Evolutionary conservation across 129 eudicot genomes (phyloP).

Genomic region (Flaveria robusta): DNA sequence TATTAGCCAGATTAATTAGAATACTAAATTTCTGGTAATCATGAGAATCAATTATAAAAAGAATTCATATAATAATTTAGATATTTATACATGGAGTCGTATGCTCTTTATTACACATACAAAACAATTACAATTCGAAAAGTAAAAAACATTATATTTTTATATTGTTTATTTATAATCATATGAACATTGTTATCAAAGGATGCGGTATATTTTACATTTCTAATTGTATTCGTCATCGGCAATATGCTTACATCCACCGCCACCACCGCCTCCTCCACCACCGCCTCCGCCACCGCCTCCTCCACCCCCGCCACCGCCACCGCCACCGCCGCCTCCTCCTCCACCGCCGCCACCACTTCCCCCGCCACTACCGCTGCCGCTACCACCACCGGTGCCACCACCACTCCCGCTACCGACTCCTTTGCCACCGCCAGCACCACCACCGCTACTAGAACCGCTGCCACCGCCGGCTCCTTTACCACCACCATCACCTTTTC

Average conservation of each 20-base stretch:
- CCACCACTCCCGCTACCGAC: not conserved
- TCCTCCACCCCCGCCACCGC: not conserved
- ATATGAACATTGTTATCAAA: not conserved
- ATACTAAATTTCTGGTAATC: not conserved
- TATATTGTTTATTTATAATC: slow-evolving; percentile 20
- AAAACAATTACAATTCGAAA: not conserved
- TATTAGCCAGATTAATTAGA: not conserved
- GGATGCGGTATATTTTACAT: not conserved
- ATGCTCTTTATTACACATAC: not conserved
- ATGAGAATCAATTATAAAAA: not conserved
- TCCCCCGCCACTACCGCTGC: not conserved
- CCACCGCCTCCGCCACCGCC: not conserved
- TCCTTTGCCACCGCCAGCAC: no score
- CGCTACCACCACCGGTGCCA: not conserved
- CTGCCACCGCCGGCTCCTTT: not conserved
- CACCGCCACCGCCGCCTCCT: not conserved
- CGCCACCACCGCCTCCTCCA: not conserved
- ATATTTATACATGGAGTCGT: not conserved
- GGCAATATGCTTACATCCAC: not conserved
- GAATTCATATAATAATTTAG: not conserved
- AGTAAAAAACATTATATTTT: not conserved
- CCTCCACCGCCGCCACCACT: not conserved
- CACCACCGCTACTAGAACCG: no score
- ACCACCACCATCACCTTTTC: not conserved
- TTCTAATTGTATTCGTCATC: not conserved